Base-by-base conservation (phyloP, 208 protist species). In the Leptomonas seymouri region DNA sequence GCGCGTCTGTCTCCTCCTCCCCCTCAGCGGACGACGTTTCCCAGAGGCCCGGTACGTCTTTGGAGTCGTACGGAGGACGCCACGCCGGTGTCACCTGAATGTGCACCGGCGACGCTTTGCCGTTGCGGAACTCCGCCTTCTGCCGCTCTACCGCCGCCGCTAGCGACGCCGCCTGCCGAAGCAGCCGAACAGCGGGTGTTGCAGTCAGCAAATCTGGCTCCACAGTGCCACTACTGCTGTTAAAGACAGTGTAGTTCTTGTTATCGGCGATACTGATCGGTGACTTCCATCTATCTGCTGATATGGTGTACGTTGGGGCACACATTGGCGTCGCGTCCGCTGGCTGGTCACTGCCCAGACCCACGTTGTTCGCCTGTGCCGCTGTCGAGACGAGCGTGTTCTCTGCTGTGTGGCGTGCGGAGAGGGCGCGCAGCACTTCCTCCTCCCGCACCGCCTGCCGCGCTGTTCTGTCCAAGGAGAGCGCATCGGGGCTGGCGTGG, bases 1-100 rank as follows among this genome's bases (percentile, higher is more conserved):
- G 64, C 21, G 61, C 69, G 63, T 53, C 77, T 45, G 39, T 53
- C 51, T 84, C 77, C 31, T 63, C 77, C 50, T 81, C 68, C 74
- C 83, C 69, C n/a, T 48, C 44, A 16, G 81, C 78, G 1, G 82
- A 87, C 8, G 82, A 87, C 45, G 77, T 82, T 61, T 87, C 82
- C 82, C 78, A 84, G 41, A 87, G 53, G 0, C 68, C 60, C n/a
- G 77, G 68, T 31, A 79, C 76, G 36, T 81, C 74, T 11, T 65
- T 15, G 36, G 86, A 85, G 30, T 71, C 31, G 21, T 73, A 70
- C 62, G 67, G 66, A 8, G 82, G 68, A 21, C 70, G 65, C 77
- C 73, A 75, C 51, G 69, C 56, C 12, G 77, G 78, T 16, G 85
- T 75, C 6, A 83, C 42, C 20, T 28, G 23, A 12, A 77, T 27